Conservation (phyloP, 306 rosid genomes). For the Cyamopsis tetragonoloba region DNA sequence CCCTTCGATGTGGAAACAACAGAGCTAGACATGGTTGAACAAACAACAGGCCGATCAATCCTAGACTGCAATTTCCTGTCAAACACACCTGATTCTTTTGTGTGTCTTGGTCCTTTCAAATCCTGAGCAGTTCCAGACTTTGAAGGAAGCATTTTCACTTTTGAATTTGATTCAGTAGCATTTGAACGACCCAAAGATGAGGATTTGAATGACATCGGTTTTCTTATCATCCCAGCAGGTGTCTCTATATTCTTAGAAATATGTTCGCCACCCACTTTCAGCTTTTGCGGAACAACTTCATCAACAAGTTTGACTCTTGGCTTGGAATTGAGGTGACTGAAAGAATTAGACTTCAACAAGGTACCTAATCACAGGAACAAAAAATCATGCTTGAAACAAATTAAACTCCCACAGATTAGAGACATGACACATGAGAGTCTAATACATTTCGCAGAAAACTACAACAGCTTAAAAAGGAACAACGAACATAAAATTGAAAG, state of each 20-base stretch:
- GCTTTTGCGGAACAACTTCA: constrained; percentile 60
- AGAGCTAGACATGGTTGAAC: constrained; percentile 48
- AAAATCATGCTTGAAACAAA: neutral
- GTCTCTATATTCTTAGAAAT: constrained; percentile 45
- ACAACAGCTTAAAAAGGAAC: neutral
- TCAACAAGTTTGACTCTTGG: constrained; percentile 63
- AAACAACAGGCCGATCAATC: constrained; percentile 50
- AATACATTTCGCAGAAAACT: neutral
- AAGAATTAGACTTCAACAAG: constrained; percentile 70
- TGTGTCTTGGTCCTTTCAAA: constrained; percentile 53
- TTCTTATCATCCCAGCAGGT: constrained; percentile 49
- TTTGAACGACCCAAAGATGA: constrained; percentile 40
- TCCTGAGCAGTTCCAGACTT: constrained; percentile 47
- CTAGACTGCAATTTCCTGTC: constrained; percentile 60
- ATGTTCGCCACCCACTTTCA: constrained; percentile 58
- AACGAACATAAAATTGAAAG: neutral
- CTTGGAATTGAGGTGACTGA: constrained; percentile 53
- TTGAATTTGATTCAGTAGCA: constrained; percentile 64
- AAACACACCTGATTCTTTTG: constrained; percentile 53
- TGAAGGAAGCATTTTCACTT: constrained; percentile 61
- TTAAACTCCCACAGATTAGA: neutral
- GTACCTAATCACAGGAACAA: constrained; percentile 46
- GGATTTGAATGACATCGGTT: constrained; percentile 67
- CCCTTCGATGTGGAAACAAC: constrained; percentile 48
- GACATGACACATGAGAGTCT: too few species aligned